Conservation (phyloP, 106 monocot species). For the Cymbidium sinense region DNA sequence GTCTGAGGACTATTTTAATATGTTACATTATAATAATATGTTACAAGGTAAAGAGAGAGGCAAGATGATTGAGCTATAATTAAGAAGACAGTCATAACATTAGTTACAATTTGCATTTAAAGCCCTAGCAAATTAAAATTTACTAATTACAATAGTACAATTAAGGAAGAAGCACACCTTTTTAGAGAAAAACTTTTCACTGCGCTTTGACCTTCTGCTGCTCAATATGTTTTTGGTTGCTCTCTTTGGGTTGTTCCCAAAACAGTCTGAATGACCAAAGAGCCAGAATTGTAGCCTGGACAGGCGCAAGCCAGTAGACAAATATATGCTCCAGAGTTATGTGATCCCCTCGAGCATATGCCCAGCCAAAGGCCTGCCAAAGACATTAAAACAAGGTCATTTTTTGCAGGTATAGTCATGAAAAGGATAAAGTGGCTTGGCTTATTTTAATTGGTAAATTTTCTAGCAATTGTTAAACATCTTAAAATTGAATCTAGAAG, state of each 20-base stretch:
- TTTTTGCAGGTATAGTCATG: no score
- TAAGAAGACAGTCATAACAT: not conserved
- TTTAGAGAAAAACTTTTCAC: conserved; percentile 11
- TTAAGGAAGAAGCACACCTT: not conserved
- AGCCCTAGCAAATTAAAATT: not conserved
- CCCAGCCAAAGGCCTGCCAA: conserved; percentile 77
- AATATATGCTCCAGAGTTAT: conserved; percentile 55
- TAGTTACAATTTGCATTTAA: not conserved
- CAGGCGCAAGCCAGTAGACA: conserved; percentile 73
- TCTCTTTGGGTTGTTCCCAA: conserved; percentile 26
- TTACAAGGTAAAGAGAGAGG: not conserved
- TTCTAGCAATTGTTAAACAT: no score
- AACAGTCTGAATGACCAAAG: conserved; percentile 38
- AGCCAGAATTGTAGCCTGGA: conserved; percentile 58
- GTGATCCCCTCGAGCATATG: conserved; percentile 70
- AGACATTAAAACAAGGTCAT: not conserved
- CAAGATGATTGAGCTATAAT: not conserved
- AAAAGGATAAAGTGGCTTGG: no score
- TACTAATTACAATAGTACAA: not conserved
- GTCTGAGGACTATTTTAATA: no score
- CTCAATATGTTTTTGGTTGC: conserved; percentile 19
- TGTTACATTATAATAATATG: not conserved
- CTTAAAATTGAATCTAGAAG: no score
- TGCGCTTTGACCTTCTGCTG: conserved; percentile 35
- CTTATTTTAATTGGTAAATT: no score